phyloP scores from a whole-genome alignment of 148 eudicot species.

The Rhododendron kiyosumense region DNA sequence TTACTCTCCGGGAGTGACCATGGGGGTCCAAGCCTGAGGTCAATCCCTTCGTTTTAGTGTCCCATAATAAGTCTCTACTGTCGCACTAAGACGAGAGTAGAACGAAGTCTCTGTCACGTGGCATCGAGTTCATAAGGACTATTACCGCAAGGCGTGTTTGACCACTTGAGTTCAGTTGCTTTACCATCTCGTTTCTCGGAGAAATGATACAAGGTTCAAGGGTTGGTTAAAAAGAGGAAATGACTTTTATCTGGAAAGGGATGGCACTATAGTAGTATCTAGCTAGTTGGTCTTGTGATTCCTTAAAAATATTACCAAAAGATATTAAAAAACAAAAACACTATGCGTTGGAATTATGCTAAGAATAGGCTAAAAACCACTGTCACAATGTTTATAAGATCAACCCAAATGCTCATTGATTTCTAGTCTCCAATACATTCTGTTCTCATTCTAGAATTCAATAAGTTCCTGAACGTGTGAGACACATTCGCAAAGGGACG shows the following conservation, averaged over 20 bases:
- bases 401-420: not conserved
- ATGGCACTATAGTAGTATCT: not conserved
- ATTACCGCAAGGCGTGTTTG: not conserved
- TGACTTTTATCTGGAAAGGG: not conserved
- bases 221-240: no score
- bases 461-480: not conserved
- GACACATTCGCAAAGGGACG: not conserved
- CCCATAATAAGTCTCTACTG: not conserved
- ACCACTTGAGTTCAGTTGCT: not conserved
- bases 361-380: not conserved
- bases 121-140: not conserved
- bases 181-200: not conserved
- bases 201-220: not conserved
- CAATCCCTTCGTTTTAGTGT: no score
- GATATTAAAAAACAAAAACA: not conserved
- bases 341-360: not conserved
- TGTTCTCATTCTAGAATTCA: not conserved
- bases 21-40: not conserved
- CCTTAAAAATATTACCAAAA: not conserved
- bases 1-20: not conserved
- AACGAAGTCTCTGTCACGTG: not conserved
- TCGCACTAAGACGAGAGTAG: not conserved
- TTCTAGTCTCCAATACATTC: not conserved
- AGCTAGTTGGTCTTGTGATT: not conserved
- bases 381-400: not conserved